phyloP scores from a whole-genome alignment of 2,329 filamentous ascomycete genomes.

The Pestalotiopsis fici region DNA sequence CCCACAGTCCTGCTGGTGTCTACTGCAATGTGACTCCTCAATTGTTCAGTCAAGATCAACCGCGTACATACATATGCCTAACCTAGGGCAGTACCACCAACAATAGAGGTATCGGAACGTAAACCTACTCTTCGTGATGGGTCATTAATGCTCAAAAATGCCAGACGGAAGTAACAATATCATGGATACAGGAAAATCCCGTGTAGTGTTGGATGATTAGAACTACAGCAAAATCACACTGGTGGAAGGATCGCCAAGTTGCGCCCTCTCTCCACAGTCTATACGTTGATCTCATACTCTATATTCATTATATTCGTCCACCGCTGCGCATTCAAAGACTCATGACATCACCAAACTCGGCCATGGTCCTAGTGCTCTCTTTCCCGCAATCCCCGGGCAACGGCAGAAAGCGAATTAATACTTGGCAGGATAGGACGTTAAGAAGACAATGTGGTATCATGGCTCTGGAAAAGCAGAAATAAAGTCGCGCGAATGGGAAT shows the following conservation, averaged over 20 bases:
- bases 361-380: conserved; percentile 1
- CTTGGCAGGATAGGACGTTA: conserved; percentile 14
- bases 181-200: no score
- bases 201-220: no score
- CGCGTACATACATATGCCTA: no score
- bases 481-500: conserved; percentile 16
- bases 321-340: neutral
- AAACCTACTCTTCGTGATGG: no score
- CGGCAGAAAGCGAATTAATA: conserved; percentile 1
- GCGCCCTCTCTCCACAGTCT: neutral
- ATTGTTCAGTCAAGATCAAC: no score
- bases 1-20: no score
- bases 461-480: conserved; percentile 16
- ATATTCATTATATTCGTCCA: neutral
- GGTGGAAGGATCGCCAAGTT: neutral
- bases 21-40: no score
- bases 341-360: neutral
- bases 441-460: conserved; percentile 27
- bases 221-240: no score
- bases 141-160: no score
- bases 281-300: neutral
- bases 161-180: no score
- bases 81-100: no score
- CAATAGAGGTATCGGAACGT: no score
- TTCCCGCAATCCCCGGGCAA: neutral